A percentile compares a stretch with the other conserved stretches of the same genome.
phyloP scores from a whole-genome alignment of 169 alveolate species.

The Cryptosporidium xiaoi region DNA sequence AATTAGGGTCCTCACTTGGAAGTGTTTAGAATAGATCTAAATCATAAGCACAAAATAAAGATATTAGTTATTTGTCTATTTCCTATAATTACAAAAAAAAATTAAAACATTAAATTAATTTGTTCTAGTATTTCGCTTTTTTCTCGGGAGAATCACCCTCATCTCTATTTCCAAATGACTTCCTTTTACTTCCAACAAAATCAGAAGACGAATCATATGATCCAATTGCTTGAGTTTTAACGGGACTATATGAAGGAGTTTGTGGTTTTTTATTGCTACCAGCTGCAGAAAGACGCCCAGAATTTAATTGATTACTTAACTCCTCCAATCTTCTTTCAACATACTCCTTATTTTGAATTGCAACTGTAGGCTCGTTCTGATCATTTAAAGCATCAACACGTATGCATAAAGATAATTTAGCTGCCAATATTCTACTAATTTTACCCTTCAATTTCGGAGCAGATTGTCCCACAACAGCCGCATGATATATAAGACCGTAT shows the following conservation, averaged over 20 bases:
- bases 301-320: constrained; percentile 80
- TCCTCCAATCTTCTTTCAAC: constrained; percentile 91
- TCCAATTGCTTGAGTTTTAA: constrained; percentile 61
- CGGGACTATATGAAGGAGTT: constrained; percentile 66
- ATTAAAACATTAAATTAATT: neutral
- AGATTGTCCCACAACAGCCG: constrained; percentile 98
- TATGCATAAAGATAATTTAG: constrained; percentile 97
- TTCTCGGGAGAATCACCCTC: constrained; percentile 43
- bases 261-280: constrained; percentile 52
- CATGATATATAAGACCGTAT: constrained; percentile 99
- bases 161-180: constrained; percentile 1
- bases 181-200: constrained; percentile 38
- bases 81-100: neutral
- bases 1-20: constrained; percentile 75
- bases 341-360: constrained; percentile 89
- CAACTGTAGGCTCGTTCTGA: constrained; percentile 93
- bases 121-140: constrained; percentile 19
- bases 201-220: constrained; percentile 52
- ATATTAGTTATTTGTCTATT: neutral
- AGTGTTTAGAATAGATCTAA: neutral
- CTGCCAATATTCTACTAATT: constrained; percentile 97
- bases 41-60: neutral
- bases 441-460: constrained; percentile 97
- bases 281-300: constrained; percentile 75
- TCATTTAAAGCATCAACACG: constrained; percentile 99